Percentiles rank a stretch among this genome's conserved stretches.
Conservation (phyloP, 805 yeast species). For the Barnettozyma siamensis region DNA sequence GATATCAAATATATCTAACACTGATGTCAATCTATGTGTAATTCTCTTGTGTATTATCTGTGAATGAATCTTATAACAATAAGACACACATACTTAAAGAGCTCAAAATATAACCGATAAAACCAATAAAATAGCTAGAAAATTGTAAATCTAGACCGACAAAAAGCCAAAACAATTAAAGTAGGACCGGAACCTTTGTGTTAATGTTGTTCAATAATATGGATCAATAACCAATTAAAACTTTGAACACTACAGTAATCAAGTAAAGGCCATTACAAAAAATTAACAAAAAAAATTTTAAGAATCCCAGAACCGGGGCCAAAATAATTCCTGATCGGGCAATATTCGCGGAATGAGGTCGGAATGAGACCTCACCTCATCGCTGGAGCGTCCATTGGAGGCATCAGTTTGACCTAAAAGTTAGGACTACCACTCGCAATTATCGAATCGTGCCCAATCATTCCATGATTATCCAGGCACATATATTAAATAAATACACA, state of each 20-base stretch:
- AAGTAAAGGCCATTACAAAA: neutral
- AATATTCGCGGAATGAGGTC: neutral
- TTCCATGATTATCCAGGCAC: slow-evolving; percentile 22
- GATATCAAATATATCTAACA: neutral
- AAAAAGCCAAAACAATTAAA: neutral
- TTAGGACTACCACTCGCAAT: neutral
- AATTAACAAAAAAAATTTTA: neutral
- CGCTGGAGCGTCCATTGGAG: too few relatives aligned
- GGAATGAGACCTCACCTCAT: too few relatives aligned
- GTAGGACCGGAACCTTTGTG: neutral
- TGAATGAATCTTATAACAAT: slow-evolving; percentile 1
- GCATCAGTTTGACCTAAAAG: too few relatives aligned
- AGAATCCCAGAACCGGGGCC: neutral
- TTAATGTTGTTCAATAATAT: neutral
- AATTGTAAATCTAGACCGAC: too few relatives aligned
- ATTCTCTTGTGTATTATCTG: neutral
- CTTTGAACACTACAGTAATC: too few relatives aligned
- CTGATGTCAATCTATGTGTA: neutral
- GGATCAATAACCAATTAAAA: too few relatives aligned
- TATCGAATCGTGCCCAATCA: slow-evolving; percentile 14
- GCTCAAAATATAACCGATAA: too few relatives aligned
- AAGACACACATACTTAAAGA: slow-evolving; percentile 5
- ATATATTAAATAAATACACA: slow-evolving; percentile 12
- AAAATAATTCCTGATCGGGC: too few relatives aligned
- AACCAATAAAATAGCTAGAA: neutral